Percentiles rank a stretch among this genome's conserved stretches.
Evolutionary conservation across 2,329 filamentous ascomycete genomes (phyloP).

Genomic region (Cryphonectria parasitica): DNA sequence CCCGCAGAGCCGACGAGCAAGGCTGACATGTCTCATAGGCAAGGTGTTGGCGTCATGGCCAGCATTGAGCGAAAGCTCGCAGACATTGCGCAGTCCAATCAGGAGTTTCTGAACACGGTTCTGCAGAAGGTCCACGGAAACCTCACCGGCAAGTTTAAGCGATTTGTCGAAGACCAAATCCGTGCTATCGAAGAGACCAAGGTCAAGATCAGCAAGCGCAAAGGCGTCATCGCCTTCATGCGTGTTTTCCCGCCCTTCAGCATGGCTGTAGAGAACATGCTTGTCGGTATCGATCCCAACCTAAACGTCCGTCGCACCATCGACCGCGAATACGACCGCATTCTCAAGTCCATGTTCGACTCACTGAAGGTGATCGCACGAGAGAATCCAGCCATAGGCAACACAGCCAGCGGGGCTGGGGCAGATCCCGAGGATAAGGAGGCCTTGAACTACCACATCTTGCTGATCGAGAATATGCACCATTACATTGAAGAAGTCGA

Average conservation of each 20-base stretch:
- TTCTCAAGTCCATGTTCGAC: slow-evolving; percentile 96
- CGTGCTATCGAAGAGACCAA: slow-evolving; percentile 97
- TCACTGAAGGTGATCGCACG: slow-evolving; percentile 91
- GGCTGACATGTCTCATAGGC: slow-evolving; percentile 51
- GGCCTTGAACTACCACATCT: slow-evolving; percentile 93
- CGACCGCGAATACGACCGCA: slow-evolving; percentile 83
- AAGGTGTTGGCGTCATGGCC: slow-evolving; percentile 86
- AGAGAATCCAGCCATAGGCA: slow-evolving; percentile 61
- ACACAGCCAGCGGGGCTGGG: slow-evolving; percentile 37
- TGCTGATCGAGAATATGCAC: slow-evolving; percentile 98
- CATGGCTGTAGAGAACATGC: slow-evolving; percentile 82
- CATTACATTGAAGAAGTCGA: slow-evolving; percentile 94
- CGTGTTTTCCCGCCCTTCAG: slow-evolving; percentile 89
- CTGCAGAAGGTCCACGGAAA: slow-evolving; percentile 79
- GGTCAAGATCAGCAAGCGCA: slow-evolving; percentile 98
- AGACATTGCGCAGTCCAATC: slow-evolving; percentile 85
- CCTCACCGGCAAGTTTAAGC: slow-evolving; percentile 76
- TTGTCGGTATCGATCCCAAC: slow-evolving; percentile 60
- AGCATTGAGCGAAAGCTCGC: slow-evolving; percentile 78
- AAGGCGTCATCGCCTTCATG: slow-evolving; percentile 94
- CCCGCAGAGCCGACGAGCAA: neutral
- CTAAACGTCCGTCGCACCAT: slow-evolving; percentile 74
- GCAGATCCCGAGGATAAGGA: slow-evolving; percentile 86
- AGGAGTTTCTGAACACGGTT: slow-evolving; percentile 81
- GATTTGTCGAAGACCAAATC: slow-evolving; percentile 93